Conservation (phyloP, 768 basidiomycete species). For the Coprinellus aureogranulatus region DNA sequence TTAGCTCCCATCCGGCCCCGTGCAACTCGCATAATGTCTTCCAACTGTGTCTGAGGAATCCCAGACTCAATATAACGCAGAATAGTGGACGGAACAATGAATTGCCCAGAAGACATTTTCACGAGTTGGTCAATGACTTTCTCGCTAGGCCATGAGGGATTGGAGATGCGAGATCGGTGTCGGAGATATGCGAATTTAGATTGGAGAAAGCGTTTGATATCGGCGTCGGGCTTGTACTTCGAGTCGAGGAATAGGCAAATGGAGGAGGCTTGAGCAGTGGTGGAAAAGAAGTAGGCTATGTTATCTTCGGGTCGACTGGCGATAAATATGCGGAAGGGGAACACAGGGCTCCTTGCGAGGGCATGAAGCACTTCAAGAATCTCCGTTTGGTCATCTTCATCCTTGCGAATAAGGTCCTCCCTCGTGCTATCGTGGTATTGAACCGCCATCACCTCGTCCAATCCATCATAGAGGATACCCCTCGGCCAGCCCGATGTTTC, state of each 20-base stretch:
- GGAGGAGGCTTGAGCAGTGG: neutral
- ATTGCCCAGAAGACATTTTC: neutral
- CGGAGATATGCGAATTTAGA: neutral
- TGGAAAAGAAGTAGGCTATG: neutral
- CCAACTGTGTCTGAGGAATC: neutral
- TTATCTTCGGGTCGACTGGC: slow-evolving; percentile 2
- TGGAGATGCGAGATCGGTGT: neutral
- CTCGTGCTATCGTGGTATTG: neutral
- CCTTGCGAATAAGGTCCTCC: too few relatives aligned
- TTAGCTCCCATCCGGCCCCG: too few relatives aligned
- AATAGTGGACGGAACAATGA: neutral
- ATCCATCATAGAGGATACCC: slow-evolving; percentile 4
- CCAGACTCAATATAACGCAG: neutral
- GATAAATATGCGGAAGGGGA: slow-evolving; percentile 3
- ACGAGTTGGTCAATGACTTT: neutral
- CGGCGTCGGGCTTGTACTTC: neutral
- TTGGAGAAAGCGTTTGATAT: neutral
- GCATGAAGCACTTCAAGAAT: neutral
- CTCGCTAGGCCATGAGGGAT: neutral
- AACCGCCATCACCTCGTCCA: slow-evolving; percentile 1
- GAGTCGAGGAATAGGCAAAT: neutral
- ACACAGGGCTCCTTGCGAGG: neutral
- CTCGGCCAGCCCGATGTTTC: neutral
- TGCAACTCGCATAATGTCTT: neutral
- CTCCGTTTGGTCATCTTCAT: neutral